Conservation (phyloP, 495 filamentous ascomycete genomes). For the Neurospora sublineolata region DNA sequence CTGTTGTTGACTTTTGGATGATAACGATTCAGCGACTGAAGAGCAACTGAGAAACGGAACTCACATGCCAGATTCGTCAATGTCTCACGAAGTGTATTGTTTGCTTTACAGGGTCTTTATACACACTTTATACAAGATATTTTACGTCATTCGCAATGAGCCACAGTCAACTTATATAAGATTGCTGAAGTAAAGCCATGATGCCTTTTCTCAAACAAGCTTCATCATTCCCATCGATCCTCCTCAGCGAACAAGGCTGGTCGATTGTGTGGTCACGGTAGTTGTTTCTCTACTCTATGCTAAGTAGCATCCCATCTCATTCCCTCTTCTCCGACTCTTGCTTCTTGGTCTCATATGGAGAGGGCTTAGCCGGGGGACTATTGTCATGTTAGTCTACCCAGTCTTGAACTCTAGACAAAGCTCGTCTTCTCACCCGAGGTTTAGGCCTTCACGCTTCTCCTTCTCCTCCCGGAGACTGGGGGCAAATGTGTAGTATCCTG, state of each 20-base stretch:
- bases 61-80: not conserved
- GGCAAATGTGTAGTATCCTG: slow-evolving; percentile 35
- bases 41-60: not conserved
- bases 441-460: slow-evolving; percentile 12
- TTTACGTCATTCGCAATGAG: not conserved
- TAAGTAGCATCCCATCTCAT: not conserved
- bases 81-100: not conserved
- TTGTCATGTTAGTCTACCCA: not conserved
- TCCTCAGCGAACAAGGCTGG: too few relatives aligned
- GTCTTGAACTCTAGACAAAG: not conserved
- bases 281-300: not conserved
- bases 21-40: not conserved
- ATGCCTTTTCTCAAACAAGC: too few relatives aligned
- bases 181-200: too few relatives aligned
- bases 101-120: not conserved
- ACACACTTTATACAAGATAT: not conserved
- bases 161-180: not conserved
- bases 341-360: not conserved
- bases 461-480: slow-evolving; percentile 29
- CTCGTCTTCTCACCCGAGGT: slow-evolving; percentile 6
- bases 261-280: not conserved
- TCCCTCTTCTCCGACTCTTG: not conserved
- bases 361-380: not conserved
- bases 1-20: not conserved
- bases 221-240: too few relatives aligned